A percentile compares a stretch with the other conserved stretches of the same genome.
These are phyloP conservation scores for Ophiosphaerella korrae DNA, from an alignment of 2,329 filamentous ascomycete genomes.

Conservation along the genomic window DNA sequence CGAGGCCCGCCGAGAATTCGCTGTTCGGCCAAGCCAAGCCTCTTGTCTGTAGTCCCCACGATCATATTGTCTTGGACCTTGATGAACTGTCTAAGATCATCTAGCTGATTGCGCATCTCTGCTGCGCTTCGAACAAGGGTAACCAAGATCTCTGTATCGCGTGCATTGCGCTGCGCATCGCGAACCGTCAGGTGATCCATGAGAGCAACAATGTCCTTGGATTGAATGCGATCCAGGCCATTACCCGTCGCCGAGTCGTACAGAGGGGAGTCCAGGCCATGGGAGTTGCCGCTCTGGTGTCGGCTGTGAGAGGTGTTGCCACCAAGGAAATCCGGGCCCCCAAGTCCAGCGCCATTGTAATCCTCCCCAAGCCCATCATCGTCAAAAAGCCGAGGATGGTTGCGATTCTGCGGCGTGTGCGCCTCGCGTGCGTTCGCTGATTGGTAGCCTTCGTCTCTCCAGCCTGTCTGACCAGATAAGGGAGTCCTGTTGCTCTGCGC, in stretches of 20 bases:
- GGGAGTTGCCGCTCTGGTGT: conserved; percentile 85
- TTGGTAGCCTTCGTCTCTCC: conserved; percentile 85
- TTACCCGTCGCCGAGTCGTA: conserved; percentile 89
- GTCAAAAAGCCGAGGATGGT: conserved; percentile 57
- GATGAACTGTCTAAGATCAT: conserved; percentile 92
- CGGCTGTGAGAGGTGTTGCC: conserved; percentile 59
- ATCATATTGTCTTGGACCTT: conserved; percentile 88
- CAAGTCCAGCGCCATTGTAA: conserved; percentile 50
- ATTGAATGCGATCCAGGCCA: conserved; percentile 90
- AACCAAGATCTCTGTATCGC: conserved; percentile 94
- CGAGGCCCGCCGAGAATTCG: conserved; percentile 84
- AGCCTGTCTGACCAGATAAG: conserved; percentile 59
- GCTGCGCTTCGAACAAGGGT: conserved; percentile 91
- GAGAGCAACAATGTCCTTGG: conserved; percentile 92
- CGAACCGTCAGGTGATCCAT: conserved; percentile 99
- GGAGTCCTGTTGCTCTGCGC: conserved; percentile 39
- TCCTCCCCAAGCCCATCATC: conserved; percentile 63
- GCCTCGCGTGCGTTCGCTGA: conserved; percentile 69
- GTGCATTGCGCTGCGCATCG: conserved; percentile 92
- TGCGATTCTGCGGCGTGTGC: conserved; percentile 51
- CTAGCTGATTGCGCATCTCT: conserved; percentile 96
- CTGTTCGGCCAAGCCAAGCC: conserved; percentile 83
- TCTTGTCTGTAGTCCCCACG: conserved; percentile 83
- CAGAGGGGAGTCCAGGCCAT: conserved; percentile 85
- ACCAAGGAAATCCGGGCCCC: conserved; percentile 52